phyloP scores from a whole-genome alignment of 2,329 filamentous ascomycete genomes.

The Pyrenochaeta sp. region DNA sequence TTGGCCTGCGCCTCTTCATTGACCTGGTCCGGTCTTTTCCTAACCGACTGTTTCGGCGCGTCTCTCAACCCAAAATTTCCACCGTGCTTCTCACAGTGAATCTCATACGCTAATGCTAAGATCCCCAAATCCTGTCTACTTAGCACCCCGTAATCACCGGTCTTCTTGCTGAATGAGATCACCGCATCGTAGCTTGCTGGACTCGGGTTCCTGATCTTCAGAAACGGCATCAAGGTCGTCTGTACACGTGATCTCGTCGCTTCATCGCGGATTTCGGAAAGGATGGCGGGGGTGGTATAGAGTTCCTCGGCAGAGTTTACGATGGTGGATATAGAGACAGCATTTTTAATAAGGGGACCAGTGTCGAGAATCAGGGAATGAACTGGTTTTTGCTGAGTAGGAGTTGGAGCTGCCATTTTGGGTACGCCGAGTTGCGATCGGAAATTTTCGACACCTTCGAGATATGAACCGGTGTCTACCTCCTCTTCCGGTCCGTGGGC shows the following conservation, averaged over 20 bases:
- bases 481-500: not conserved
- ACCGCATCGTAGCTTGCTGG: slow-evolving; percentile 82
- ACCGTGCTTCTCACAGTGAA: slow-evolving; percentile 91
- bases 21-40: slow-evolving; percentile 61
- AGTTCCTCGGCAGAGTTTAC: slow-evolving; percentile 73
- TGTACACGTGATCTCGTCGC: slow-evolving; percentile 82
- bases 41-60: slow-evolving; percentile 77
- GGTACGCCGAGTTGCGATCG: not conserved
- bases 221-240: slow-evolving; percentile 83
- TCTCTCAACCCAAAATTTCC: slow-evolving; percentile 86
- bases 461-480: not conserved
- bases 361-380: slow-evolving; percentile 89
- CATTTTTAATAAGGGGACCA: slow-evolving; percentile 92
- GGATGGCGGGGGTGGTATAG: slow-evolving; percentile 80
- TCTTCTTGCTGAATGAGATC: slow-evolving; percentile 84
- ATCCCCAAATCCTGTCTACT: slow-evolving; percentile 90
- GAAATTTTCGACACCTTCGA: not conserved
- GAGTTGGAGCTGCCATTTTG: slow-evolving; percentile 32
- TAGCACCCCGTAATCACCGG: slow-evolving; percentile 87
- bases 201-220: slow-evolving; percentile 77
- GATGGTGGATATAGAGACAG: slow-evolving; percentile 83
- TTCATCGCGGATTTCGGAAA: slow-evolving; percentile 86
- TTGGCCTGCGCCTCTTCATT: slow-evolving; percentile 25
- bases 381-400: slow-evolving; percentile 67
- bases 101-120: slow-evolving; percentile 87